Evolutionary conservation across 75 land plant genomes (phyloP).

Genomic region (Picea sitchensis): DNA sequence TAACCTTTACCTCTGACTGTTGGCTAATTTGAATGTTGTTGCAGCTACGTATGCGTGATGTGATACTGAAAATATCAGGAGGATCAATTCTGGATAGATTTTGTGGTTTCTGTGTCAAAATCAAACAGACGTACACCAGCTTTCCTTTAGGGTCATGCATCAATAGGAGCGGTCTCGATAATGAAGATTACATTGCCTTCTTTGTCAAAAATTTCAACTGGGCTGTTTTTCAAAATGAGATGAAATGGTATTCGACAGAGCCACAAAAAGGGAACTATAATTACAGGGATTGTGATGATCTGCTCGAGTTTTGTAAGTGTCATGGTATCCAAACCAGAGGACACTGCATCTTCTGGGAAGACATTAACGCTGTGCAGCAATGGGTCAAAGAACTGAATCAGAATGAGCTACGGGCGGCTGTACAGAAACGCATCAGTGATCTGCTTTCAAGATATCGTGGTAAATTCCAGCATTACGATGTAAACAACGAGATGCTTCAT

Average conservation of each 20-base stretch:
- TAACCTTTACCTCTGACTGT: not conserved
- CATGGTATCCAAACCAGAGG: slow-evolving; percentile 68
- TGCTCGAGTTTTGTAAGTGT: slow-evolving; percentile 54
- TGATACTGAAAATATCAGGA: slow-evolving; percentile 57
- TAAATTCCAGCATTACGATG: slow-evolving; percentile 90
- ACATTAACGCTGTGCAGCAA: slow-evolving; percentile 42
- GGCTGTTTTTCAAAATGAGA: slow-evolving; percentile 94
- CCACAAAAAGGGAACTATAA: slow-evolving; percentile 72
- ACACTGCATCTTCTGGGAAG: slow-evolving; percentile 99
- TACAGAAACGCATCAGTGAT: slow-evolving; percentile 60
- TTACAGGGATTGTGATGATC: slow-evolving; percentile 87
- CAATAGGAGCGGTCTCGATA: slow-evolving; percentile 68
- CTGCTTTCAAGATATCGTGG: slow-evolving; percentile 86
- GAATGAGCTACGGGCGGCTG: slow-evolving; percentile 54
- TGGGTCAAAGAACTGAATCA: slow-evolving; percentile 67
- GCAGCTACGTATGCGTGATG: slow-evolving; percentile 88
- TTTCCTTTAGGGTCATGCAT: slow-evolving; percentile 85
- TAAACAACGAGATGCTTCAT: slow-evolving; percentile 99
- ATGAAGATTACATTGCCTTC: slow-evolving; percentile 73
- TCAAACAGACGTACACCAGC: slow-evolving; percentile 66
- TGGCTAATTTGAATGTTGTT: not conserved
- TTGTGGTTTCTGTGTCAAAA: slow-evolving; percentile 45
- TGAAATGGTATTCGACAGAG: slow-evolving; percentile 97
- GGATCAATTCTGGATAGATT: slow-evolving; percentile 9
- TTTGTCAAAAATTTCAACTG: slow-evolving; percentile 81